phyloP scores from a whole-genome alignment of 2,329 filamentous ascomycete species.

The Colletotrichum theobromicola region DNA sequence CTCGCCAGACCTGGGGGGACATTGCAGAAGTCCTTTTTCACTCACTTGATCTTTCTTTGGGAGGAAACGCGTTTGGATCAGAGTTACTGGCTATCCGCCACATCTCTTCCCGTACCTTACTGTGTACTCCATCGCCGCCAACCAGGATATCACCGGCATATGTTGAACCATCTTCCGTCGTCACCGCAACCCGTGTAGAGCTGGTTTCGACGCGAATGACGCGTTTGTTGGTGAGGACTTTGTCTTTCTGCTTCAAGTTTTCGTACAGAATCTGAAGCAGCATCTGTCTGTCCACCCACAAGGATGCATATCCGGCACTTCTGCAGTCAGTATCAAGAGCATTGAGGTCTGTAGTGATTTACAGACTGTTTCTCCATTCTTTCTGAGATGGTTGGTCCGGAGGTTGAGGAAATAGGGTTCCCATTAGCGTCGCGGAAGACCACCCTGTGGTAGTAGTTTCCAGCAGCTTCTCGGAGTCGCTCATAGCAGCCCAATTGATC shows the following conservation, averaged over 20 bases:
- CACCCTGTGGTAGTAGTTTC: conserved; percentile 3
- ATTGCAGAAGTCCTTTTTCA: accelerated
- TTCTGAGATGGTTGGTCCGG: not conserved
- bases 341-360: accelerated
- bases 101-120: conserved; percentile 37
- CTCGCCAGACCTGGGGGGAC: not conserved
- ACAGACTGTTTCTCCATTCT: not conserved
- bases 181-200: conserved; percentile 28
- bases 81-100: conserved; percentile 23
- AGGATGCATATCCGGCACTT: conserved; percentile 31
- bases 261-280: conserved; percentile 39
- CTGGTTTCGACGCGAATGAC: conserved; percentile 11
- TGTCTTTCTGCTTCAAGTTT: conserved; percentile 32
- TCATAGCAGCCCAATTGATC: conserved; percentile 49
- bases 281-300: conserved; percentile 40
- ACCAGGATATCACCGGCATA: conserved; percentile 39
- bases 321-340: not conserved
- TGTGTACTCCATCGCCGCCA: conserved; percentile 47
- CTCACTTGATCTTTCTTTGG: conserved; percentile 20
- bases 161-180: conserved; percentile 30
- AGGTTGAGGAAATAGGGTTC: conserved; percentile 22
- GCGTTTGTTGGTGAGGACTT: conserved; percentile 16
- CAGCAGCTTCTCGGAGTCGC: conserved; percentile 25
- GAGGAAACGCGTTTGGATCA: conserved; percentile 26
- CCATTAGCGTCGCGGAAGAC: not conserved